Base-by-base conservation (phyloP, 345 rosid genomes). In the Moricandia arvensis region DNA sequence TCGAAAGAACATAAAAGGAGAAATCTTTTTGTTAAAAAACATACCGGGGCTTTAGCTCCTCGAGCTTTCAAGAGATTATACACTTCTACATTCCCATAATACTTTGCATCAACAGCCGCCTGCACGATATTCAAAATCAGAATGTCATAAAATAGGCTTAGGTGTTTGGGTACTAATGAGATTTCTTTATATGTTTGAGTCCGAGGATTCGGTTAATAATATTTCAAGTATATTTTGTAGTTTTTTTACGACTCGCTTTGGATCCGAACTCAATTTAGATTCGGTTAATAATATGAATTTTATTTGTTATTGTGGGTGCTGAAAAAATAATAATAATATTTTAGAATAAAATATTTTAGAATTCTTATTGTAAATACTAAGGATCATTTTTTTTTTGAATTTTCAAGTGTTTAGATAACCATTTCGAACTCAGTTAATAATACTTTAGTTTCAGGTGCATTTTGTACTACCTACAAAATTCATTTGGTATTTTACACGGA, bases 31-130 rank as follows among this genome's bases (percentile, higher is more conserved):
- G 3, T 34, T 11, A 13, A 13, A 58, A 4, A 15, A 15, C 59
- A 35, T 90, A 95, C 97, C 81, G 96, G 97, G 69, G 70, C 84
- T 83, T 85, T 92, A 33, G 97, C 99, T 72, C 99, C 97, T 59
- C 94, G 92, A 67, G 97, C 86, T 84, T 90, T 95, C 86, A 95
- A 82, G 61, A 92, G 82, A 69, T 85, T 89, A 79, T 92, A 89
- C 11, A 89, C 83, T 26, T 95, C 99, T 0, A 80, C 63, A 83
- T 95, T 88, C 74, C 97, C 97, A 8, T 95, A 95, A 75, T 85
- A 89, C 79, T 90, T 95, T 0, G 97, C 97, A 82, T 95, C 99
- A 45, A 89, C 94, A 80, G 91, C 93, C 24, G 97, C 96, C 99
- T 95, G 90, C 49, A 54, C n/a, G 26, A 35, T 0, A 72, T 41